Conservation (phyloP, 2,329 filamentous ascomycete genomes). For the Trichoderma sp. region DNA sequence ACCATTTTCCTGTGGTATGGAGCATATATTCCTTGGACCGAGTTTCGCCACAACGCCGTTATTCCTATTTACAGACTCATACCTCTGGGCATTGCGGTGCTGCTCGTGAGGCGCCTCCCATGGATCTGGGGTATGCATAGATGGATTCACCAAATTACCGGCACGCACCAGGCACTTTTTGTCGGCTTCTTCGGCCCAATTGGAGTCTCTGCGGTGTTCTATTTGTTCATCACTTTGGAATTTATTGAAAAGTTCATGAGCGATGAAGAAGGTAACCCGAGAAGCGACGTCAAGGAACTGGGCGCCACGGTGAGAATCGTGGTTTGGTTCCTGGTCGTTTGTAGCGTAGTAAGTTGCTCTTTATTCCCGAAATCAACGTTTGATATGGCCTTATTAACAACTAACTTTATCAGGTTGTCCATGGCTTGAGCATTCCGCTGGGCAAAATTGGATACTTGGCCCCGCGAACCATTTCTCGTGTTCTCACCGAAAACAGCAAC, state of each 20-base stretch:
- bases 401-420: slow-evolving; percentile 57
- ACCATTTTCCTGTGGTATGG: slow-evolving; percentile 90
- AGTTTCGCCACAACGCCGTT: slow-evolving; percentile 63
- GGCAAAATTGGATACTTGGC: slow-evolving; percentile 64
- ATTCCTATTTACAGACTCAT: slow-evolving; percentile 73
- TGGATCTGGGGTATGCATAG: slow-evolving; percentile 72
- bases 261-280: slow-evolving; percentile 54
- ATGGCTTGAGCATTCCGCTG: slow-evolving; percentile 78
- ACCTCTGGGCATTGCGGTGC: slow-evolving; percentile 68
- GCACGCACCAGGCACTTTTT: slow-evolving; percentile 72
- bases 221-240: slow-evolving; percentile 76
- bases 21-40: slow-evolving; percentile 76
- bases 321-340: slow-evolving; percentile 83
- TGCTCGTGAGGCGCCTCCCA: slow-evolving; percentile 74
- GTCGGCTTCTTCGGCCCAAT: slow-evolving; percentile 94
- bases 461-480: slow-evolving; percentile 54
- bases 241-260: slow-evolving; percentile 59
- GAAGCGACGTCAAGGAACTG: slow-evolving; percentile 64
- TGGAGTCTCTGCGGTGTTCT: slow-evolving; percentile 86
- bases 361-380: not conserved
- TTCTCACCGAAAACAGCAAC: slow-evolving; percentile 26
- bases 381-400: slow-evolving; percentile 1
- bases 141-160: slow-evolving; percentile 75
- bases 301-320: slow-evolving; percentile 67
- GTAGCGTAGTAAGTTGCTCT: slow-evolving; percentile 67